Evolutionary conservation across 1,139 yeast genomes (phyloP).

Genomic region (Entelexis sorbosivorans): DNA sequence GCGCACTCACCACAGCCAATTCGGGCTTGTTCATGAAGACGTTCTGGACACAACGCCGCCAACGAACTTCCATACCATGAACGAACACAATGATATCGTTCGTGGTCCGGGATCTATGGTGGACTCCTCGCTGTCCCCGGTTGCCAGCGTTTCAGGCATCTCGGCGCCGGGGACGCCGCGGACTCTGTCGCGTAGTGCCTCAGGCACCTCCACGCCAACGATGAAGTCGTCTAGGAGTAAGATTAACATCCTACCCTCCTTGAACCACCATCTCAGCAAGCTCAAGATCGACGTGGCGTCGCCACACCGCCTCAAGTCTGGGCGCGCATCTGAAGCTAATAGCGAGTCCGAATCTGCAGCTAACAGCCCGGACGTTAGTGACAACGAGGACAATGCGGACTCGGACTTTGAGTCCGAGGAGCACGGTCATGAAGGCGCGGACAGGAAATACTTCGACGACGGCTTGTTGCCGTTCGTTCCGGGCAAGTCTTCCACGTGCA

Average conservation of each 20-base stretch:
- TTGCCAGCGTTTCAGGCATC: neutral
- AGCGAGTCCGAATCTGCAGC: neutral
- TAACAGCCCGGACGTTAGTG: neutral
- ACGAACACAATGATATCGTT: neutral
- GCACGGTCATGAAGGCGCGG: neutral
- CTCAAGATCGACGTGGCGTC: slow-evolving; percentile 5
- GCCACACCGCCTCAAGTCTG: neutral
- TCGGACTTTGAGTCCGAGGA: slow-evolving; percentile 10
- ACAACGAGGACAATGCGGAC: slow-evolving; percentile 16
- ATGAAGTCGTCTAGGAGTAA: slow-evolving; percentile 2
- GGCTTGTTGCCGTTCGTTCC: slow-evolving; percentile 1
- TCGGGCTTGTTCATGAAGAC: slow-evolving; percentile 9
- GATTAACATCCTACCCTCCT: slow-evolving; percentile 6
- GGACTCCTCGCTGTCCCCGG: neutral
- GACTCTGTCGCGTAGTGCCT: neutral
- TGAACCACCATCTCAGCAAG: slow-evolving; percentile 10
- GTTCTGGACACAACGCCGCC: slow-evolving; percentile 19
- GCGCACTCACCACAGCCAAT: neutral
- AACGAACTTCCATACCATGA: slow-evolving; percentile 1
- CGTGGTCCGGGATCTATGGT: slow-evolving; percentile 1
- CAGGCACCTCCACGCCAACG: slow-evolving; percentile 5
- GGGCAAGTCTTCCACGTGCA: slow-evolving; percentile 2
- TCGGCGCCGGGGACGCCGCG: neutral
- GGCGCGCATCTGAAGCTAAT: neutral
- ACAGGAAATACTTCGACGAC: slow-evolving; percentile 9